Conservation (phyloP, 2,329 filamentous ascomycete species). For the Aspergillus piperis region DNA sequence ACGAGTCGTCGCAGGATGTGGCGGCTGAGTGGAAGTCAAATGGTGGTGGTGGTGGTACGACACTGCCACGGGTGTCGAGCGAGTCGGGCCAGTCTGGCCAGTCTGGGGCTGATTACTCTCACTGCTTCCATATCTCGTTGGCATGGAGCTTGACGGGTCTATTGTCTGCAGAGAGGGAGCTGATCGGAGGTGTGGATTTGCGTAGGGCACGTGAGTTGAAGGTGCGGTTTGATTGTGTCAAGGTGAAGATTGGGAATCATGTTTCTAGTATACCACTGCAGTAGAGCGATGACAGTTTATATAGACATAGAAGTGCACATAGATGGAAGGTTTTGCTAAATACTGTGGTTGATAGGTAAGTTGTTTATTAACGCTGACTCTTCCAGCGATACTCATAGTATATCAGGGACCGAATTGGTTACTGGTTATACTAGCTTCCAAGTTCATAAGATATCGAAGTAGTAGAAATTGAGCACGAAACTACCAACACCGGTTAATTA, state of each 20-base stretch:
- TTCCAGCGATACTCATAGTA: no score
- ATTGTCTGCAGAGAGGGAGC: conserved; percentile 43
- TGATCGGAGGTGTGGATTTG: conserved; percentile 27
- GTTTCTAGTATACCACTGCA: conserved; percentile 47
- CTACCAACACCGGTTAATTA: no score
- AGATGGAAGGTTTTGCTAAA: not conserved
- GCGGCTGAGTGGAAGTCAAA: not conserved
- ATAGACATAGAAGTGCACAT: not conserved
- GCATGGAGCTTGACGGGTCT: conserved; percentile 73
- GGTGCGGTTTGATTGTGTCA: conserved; percentile 63
- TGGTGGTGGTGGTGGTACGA: not conserved
- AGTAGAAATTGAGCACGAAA: no score
- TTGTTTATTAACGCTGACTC: no score
- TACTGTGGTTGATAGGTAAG: no score
- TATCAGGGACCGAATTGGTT: no score
- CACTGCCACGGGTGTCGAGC: not conserved
- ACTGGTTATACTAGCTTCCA: no score
- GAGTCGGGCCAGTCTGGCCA: conserved; percentile 15
- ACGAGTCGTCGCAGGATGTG: conserved; percentile 41
- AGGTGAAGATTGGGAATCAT: conserved; percentile 73
- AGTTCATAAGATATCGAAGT: no score
- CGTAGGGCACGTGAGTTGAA: conserved; percentile 43
- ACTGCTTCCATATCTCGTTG: conserved; percentile 83
- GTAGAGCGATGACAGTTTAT: not conserved
- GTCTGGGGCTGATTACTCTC: conserved; percentile 45